Base-by-base conservation (phyloP, 306 rosid genomes). In the Cicer arietinum region DNA sequence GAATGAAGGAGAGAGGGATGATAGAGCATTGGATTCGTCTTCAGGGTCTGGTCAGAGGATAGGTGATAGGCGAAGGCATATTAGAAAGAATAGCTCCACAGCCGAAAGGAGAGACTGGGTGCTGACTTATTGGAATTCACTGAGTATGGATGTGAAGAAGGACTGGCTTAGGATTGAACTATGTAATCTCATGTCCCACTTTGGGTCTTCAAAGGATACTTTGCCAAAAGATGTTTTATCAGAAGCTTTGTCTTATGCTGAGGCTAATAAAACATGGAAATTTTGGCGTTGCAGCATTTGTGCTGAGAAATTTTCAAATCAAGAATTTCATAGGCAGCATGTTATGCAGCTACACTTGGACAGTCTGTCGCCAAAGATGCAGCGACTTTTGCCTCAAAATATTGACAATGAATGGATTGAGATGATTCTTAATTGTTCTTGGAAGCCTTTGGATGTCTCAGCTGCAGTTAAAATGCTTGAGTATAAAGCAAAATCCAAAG, bases 231-330 rank as follows among this genome's bases (percentile, higher is more conserved):
- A 88, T 58, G 71, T 90, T 58, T 76, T 92, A 56, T 81, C 88
- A 42, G 98, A 90, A 73, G 99, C 98, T 18, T 35, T 92, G 80
- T 81, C 81, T 3, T 90, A 80, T 77, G 94, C 88, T 2, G 92
- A 84, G 84, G 86, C 81, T 66, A 81, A 78, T 67, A 88, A 85
- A 81, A 84, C 89, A 6, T 95, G 98, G 98, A 92, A 87, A 54
- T 90, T 92, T 83, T 92, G 96, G 97, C 80, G 71, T 66, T 95
- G 99, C 83, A 86, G 97, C 82, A 77, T 79, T 46, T 95, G 99
- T 77, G 80, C 79, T 10, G 83, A 83, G 77, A 92, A 82, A 76
- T 86, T 79, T 76, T 64, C 84, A 17, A 82, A 88, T 80, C 74
- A 87, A 0, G 97, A 89, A 66, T 80, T 90, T 84, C 91, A 89